A percentile compares a stretch with the other conserved stretches of the same genome.
These are phyloP conservation scores for Amanita rubescens DNA, from an alignment of 768 basidiomycete species.

Conservation along the genomic window DNA sequence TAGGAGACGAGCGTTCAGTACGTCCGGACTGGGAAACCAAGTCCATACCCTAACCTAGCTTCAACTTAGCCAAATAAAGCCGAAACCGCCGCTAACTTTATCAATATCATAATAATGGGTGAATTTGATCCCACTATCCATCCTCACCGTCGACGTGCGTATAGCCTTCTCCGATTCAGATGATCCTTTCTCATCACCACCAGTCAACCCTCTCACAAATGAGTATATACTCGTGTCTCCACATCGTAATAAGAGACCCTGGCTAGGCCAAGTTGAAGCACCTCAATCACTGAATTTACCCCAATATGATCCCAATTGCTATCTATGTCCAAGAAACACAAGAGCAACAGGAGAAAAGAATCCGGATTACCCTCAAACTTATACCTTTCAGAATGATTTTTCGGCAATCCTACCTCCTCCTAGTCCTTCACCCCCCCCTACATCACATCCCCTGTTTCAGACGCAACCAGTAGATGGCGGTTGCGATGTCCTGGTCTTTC, in stretches of 20 bases:
- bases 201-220: slow-evolving; percentile 76
- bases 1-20: slow-evolving; percentile 43
- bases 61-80: too few species aligned
- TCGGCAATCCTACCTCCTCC: slow-evolving; percentile 68
- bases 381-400: slow-evolving; percentile 77
- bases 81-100: too few species aligned
- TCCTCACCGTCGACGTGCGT: slow-evolving; percentile 65
- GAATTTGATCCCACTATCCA: slow-evolving; percentile 55
- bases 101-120: slow-evolving; percentile 17
- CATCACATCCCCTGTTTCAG: slow-evolving; percentile 54
- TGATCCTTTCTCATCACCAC: not conserved
- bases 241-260: slow-evolving; percentile 85
- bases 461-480: slow-evolving; percentile 66
- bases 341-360: slow-evolving; percentile 68
- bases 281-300: slow-evolving; percentile 47
- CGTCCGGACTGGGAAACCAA: slow-evolving; percentile 42
- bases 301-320: slow-evolving; percentile 65
- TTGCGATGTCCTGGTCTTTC: slow-evolving; percentile 87
- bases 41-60: slow-evolving; percentile 19
- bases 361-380: slow-evolving; percentile 58
- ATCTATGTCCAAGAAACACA: slow-evolving; percentile 81
- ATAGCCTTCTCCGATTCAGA: slow-evolving; percentile 3
- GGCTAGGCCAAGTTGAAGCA: slow-evolving; percentile 81
- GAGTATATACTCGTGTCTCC: slow-evolving; percentile 81
- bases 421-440: slow-evolving; percentile 40